Base-by-base conservation (phyloP, 2,329 filamentous ascomycete genomes). In the Scorias spongiosa region DNA sequence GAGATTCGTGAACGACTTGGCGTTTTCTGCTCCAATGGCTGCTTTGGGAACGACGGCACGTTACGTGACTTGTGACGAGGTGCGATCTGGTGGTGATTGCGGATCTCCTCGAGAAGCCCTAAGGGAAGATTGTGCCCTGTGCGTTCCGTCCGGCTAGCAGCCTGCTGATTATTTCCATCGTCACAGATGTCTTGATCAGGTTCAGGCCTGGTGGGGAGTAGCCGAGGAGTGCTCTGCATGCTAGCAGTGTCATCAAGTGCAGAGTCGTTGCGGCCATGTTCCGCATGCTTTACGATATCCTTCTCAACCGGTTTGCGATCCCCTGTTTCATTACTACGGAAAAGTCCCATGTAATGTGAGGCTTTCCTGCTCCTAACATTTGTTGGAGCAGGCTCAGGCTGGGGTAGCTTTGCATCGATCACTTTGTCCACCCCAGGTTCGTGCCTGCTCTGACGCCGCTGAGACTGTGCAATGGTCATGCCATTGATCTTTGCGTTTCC, bases 341-440 rank as follows among this genome's bases (percentile, higher is more conserved):
- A 81, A 5, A 81, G 62, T 10, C 77, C 75, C 43, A 81, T 62
- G 52, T 77, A 78, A 54, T 80, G 76, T 54, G 75, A 79, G 37
- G 77, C 75, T 59, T 81, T 81, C 45, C 77, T 69, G 57, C 75
- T 80, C 47, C 77, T 69, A 39, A 73, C 71, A 51, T 75, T 68
- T 20, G 68, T 63, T 26, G 65, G 60, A 18, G 62, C 62, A 11
- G 61, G 64, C 52, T 80, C 76, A 4, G 68, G 64, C 50, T 75
- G 75, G 36, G 75, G 67, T 45, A 80, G 56, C 28, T 75, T 78
- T 14, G 76, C 77, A 57, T 80, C 74, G 47, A 81, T 79, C 38
- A 75, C 72, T 57, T 75, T 76, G 44, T 79, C 76, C 18, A 78
- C 69, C 39, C 65, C 62, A 12, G 50, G 28, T 15, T 54, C 51